Evolutionary conservation across 176 grass and related monocot genomes (phyloP).

Genomic region (Triticum timopheevii): DNA sequence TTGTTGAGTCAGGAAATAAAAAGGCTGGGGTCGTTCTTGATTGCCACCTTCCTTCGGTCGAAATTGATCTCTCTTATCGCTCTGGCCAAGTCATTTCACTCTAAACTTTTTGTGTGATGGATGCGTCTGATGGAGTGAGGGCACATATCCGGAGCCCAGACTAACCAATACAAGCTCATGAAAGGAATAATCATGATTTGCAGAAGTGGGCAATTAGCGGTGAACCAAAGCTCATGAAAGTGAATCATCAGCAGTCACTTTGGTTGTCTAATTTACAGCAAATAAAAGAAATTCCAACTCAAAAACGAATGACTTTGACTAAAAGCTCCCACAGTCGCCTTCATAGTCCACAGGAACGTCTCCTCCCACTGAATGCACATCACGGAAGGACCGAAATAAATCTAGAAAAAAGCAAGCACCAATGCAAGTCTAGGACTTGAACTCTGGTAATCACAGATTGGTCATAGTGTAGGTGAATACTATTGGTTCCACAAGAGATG

Average conservation of each 20-base stretch:
- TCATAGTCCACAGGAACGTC: too few relatives aligned
- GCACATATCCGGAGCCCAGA: neutral
- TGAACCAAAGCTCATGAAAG: neutral
- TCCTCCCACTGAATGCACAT: too few relatives aligned
- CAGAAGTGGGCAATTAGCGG: too few relatives aligned
- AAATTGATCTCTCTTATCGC: neutral
- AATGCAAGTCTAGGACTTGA: too few relatives aligned
- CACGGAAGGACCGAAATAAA: too few relatives aligned
- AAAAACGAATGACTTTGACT: neutral
- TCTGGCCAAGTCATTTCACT: neutral
- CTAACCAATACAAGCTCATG: neutral
- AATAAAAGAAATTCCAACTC: neutral
- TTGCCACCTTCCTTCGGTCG: neutral
- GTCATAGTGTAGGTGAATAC: neutral
- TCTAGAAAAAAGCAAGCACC: too few relatives aligned
- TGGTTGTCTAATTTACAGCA: neutral
- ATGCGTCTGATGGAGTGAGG: neutral
- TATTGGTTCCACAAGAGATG: neutral
- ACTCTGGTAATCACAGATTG: too few relatives aligned
- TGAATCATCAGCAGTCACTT: neutral
- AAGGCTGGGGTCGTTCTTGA: neutral
- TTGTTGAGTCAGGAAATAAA: constrained; percentile 20
- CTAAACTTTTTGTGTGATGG: neutral
- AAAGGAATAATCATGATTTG: neutral
- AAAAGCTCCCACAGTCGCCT: neutral